Conservation (phyloP, 495 filamentous ascomycete species). For the Neurospora cerealis region DNA sequence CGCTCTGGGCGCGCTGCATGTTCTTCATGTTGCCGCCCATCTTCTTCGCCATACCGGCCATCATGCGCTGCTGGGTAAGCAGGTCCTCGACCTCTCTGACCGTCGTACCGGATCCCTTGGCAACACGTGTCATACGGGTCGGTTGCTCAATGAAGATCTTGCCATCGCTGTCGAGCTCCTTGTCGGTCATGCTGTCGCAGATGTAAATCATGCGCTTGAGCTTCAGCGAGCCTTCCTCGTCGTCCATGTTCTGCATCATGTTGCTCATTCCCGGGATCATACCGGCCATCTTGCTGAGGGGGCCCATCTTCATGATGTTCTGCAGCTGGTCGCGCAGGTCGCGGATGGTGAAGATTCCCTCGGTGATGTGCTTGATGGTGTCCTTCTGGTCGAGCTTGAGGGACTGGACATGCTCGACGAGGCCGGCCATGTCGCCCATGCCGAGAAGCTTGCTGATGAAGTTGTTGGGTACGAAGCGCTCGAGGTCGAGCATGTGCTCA, state of each 20-base stretch:
- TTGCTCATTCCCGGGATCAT: constrained; percentile 95
- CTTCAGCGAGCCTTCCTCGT: constrained; percentile 87
- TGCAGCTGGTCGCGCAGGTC: constrained; percentile 91
- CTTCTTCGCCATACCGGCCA: constrained; percentile 98
- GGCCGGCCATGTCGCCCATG: constrained; percentile 92
- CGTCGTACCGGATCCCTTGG: constrained; percentile 76
- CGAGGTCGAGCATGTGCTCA: constrained; percentile 92
- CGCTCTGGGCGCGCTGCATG: constrained; percentile 87
- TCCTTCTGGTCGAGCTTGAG: constrained; percentile 96
- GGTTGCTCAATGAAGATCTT: constrained; percentile 90
- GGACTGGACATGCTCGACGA: constrained; percentile 96
- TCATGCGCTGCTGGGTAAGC: constrained; percentile 96
- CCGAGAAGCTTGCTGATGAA: constrained; percentile 89
- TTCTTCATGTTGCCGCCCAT: constrained; percentile 95
- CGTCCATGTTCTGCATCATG: constrained; percentile 90
- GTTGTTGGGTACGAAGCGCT: constrained; percentile 80
- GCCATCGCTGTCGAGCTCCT: constrained; percentile 89
- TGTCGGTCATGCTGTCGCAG: constrained; percentile 93
- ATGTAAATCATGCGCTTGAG: constrained; percentile 98
- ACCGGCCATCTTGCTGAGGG: constrained; percentile 90
- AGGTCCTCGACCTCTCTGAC: constrained; percentile 96
- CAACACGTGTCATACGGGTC: constrained; percentile 87
- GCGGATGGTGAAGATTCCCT: constrained; percentile 90
- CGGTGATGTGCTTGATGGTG: constrained; percentile 95
- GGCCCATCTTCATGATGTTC: constrained; percentile 99